Percentiles rank a stretch among this genome's conserved stretches.
phyloP scores from a whole-genome alignment of 306 rosid genomes.

The Cucurbita moschata region DNA sequence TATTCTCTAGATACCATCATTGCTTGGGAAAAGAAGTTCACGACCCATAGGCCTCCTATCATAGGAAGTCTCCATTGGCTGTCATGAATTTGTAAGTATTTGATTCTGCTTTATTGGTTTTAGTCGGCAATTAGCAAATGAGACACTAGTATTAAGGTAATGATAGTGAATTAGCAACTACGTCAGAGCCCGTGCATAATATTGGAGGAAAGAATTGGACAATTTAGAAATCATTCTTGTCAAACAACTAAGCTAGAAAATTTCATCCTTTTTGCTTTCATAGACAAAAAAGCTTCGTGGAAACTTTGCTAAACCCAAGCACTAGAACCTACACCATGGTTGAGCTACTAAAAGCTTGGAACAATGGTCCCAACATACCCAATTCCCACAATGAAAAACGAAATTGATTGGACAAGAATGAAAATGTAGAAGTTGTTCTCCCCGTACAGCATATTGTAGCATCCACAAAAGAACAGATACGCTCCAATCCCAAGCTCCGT shows the following conservation, averaged over 20 bases:
- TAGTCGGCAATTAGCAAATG: not conserved
- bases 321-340: not conserved
- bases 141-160: not conserved
- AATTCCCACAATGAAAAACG: conserved; percentile 61
- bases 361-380: conserved; percentile 76
- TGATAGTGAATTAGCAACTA: not conserved
- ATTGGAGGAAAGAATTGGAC: not conserved
- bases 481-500: conserved; percentile 55
- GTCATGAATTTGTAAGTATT: no score
- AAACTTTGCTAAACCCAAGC: not conserved
- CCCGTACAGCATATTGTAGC: conserved; percentile 48
- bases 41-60: no score
- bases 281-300: not conserved
- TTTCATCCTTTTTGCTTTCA: not conserved
- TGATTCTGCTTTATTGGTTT: no score
- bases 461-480: conserved; percentile 59
- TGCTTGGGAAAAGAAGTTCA: no score
- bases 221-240: not conserved
- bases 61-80: no score
- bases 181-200: no score
- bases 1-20: no score
- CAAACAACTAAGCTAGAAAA: not conserved
- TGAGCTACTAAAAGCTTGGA: conserved; percentile 28
- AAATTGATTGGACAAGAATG: conserved; percentile 50
- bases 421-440: conserved; percentile 49